phyloP scores from a whole-genome alignment of 169 alveolate species.

The Plasmodium vivax region DNA sequence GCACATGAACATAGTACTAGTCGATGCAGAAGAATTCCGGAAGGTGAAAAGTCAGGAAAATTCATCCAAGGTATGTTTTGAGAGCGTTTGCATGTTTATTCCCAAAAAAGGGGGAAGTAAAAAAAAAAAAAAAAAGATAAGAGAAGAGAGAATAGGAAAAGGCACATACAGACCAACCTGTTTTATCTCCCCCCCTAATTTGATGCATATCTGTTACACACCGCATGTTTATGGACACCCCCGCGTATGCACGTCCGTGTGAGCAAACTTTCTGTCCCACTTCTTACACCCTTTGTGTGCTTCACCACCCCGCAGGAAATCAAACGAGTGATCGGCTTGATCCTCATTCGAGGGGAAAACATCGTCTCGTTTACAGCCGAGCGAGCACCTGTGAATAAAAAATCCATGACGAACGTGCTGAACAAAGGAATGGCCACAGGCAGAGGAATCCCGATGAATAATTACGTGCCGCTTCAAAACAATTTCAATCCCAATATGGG shows the following conservation, averaged over 20 bases:
- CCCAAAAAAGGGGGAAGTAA: background rate
- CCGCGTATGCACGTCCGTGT: background rate
- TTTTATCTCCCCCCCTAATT: background rate
- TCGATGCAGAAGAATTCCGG: slow-evolving; percentile 98
- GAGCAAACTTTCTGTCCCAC: background rate
- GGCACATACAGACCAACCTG: background rate
- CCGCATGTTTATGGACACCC: background rate
- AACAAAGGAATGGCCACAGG: slow-evolving; percentile 88
- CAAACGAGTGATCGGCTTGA: slow-evolving; percentile 96
- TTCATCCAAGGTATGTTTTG: slow-evolving; percentile 66
- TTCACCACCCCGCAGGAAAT: slow-evolving; percentile 86
- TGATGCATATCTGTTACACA: background rate
- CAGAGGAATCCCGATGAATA: slow-evolving; percentile 80
- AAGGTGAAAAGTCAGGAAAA: slow-evolving; percentile 83
- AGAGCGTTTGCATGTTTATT: background rate
- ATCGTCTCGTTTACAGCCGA: slow-evolving; percentile 97
- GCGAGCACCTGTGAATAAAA: slow-evolving; percentile 94
- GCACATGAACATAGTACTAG: slow-evolving; percentile 97
- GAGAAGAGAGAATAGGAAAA: background rate
- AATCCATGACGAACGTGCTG: slow-evolving; percentile 64
- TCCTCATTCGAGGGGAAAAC: slow-evolving; percentile 97
- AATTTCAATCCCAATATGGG: slow-evolving; percentile 17
- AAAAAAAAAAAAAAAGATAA: background rate
- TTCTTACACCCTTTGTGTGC: background rate
- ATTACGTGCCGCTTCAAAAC: slow-evolving; percentile 64